Evolutionary conservation across 2,329 filamentous ascomycete genomes (phyloP), one percentile per base, ranked within the genome.

Genomic region (Fusarium sp.): DNA sequence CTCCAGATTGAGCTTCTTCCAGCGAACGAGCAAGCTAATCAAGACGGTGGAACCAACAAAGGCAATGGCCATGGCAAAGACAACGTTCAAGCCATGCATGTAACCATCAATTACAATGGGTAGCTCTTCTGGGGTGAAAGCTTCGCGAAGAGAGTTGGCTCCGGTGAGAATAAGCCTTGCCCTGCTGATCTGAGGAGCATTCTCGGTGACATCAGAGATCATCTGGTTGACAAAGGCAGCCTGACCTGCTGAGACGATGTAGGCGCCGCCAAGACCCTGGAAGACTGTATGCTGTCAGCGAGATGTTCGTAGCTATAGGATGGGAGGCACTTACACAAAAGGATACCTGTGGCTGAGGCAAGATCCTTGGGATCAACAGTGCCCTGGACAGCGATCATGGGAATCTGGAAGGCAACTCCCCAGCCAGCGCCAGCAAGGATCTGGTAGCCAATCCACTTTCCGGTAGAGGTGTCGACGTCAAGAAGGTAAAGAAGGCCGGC

Each of bases 31-130:
- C 5, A 77, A 53, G 14, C 70, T 69, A 15, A 78, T 51, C 4
- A 78, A 31, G 5, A 76, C 71, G 0, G 78, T 73, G 23, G 80
- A 48, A 3, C 78, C 79, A 2, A 74, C 78, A 27, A 79, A 81
- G 5, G 87, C 70, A 17, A 81, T 78, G 13, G 80, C 80, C 61
- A 88, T 78, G 9, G 85, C 88, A 35, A 87, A 83, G 5, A 81
- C 79, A 8, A 89, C 86, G 69, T 88, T 86, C 65, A 88, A 84
- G 0, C 84, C 84, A 49, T 83, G 75, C 65, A 84, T 89, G 75
- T 91, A 91, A 0, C 84, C 86, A 0, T 72, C 62, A 23, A 89
- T 77, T 36, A 91, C 85, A 0, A 78, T 76, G 0, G 75, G 68
- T 3, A 88, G 75, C 53, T 78, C 79, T n/a, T 82, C 70, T 0